These are phyloP conservation scores for Neurospora sublineolata DNA, from an alignment of 495 filamentous ascomycete genomes.

Conservation along the genomic window DNA sequence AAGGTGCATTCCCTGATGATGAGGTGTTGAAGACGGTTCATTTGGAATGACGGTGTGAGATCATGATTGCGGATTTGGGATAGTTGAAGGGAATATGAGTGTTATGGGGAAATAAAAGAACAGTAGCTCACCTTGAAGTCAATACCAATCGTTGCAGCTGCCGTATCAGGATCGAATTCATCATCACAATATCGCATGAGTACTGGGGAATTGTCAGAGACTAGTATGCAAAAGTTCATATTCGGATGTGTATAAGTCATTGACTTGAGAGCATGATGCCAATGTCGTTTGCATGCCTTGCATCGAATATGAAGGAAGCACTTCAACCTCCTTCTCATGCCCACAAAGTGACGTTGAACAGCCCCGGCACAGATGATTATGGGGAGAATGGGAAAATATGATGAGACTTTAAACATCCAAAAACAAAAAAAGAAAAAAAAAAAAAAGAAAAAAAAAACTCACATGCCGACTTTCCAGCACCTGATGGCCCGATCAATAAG, in stretches of 20 bases:
- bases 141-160: constrained; percentile 49
- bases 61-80: neutral
- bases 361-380: neutral
- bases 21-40: neutral
- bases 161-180: constrained; percentile 46
- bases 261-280: neutral
- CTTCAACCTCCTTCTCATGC: neutral
- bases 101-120: neutral
- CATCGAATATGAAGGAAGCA: neutral
- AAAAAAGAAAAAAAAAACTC: constrained; percentile 12
- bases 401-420: neutral
- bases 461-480: constrained; percentile 44
- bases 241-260: neutral
- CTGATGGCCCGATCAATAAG: constrained; percentile 41
- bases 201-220: constrained; percentile 5
- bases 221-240: neutral
- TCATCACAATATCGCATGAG: constrained; percentile 41
- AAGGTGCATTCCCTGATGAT: neutral
- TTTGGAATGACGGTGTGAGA: neutral
- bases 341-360: neutral
- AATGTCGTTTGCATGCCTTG: neutral
- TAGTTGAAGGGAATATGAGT: neutral
- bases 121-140: constrained; percentile 43
- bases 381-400: neutral
- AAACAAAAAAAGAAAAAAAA: constrained; percentile 1